A percentile compares a stretch with the other conserved stretches of the same genome.
Evolutionary conservation across 805 yeast species (phyloP).

Genomic region (Wickerhamiella alocasiicola): DNA sequence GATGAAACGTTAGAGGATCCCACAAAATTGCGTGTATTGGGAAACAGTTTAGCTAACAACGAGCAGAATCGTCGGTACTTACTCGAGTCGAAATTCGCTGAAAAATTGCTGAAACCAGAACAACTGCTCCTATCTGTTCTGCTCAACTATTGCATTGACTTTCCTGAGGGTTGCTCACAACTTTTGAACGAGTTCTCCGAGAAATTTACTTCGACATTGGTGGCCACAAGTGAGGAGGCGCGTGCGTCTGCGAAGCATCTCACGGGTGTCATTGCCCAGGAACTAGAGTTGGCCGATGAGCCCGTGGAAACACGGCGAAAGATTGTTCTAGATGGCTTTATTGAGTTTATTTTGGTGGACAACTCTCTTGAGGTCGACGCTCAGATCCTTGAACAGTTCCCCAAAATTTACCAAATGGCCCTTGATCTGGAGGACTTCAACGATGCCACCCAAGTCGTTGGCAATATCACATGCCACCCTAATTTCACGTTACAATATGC

Average conservation of each 20-base stretch:
- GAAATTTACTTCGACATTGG: background rate
- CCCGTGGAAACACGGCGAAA: background rate
- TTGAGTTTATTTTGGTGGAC: conserved; percentile 8
- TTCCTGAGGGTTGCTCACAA: background rate
- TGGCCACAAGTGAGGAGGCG: conserved; percentile 6
- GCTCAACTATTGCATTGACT: conserved; percentile 3
- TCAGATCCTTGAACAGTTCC: conserved; percentile 2
- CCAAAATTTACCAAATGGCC: conserved; percentile 7
- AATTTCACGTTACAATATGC: conserved; percentile 1
- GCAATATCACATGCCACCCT: conserved; percentile 11
- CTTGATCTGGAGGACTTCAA: conserved; percentile 1
- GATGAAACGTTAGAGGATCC: conserved; percentile 3
- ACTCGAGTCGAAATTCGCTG: background rate
- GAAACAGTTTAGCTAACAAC: conserved; percentile 11
- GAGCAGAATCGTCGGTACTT: conserved; percentile 2
- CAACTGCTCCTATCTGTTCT: conserved; percentile 6
- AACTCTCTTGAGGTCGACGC: conserved; percentile 8
- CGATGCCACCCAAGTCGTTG: conserved; percentile 8
- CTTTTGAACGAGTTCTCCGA: background rate
- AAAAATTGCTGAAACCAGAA: conserved; percentile 6
- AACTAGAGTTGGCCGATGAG: conserved; percentile 1
- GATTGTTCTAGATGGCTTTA: background rate
- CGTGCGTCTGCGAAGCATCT: conserved; percentile 10
- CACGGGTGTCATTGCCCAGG: conserved; percentile 4
- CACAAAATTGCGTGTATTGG: conserved; percentile 9